Base-by-base conservation (phyloP, 2,329 filamentous ascomycete genomes). In the Massarina eburnea region DNA sequence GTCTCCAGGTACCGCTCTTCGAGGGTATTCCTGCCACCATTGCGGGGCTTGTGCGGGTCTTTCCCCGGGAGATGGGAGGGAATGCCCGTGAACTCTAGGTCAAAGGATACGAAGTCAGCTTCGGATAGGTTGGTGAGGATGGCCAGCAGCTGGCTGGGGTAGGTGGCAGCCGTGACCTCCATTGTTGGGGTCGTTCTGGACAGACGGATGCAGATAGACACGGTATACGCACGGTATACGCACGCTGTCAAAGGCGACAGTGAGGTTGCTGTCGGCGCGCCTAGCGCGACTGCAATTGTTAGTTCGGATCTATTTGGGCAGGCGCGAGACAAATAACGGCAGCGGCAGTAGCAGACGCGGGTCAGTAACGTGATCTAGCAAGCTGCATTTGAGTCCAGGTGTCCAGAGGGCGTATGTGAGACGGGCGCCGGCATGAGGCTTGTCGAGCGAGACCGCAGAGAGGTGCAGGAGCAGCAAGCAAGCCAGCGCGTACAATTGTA, bases 21-120 rank as follows among this genome's bases (percentile, higher is more conserved):
- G 2, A 87, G 68, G 3, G 76, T 77, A 24, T 76, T 75, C 46
- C 74, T 75, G 15, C 43, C 22, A 1, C 46, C n/a, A n/a, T n/a
- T 47, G 0, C 27, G 14, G 29, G 43, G 26, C 21, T 40, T 43
- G 38, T 61, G 57, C 22, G 71, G 66, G 10, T 62, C 60, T 29
- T 64, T 65, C 12, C 59, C 56, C 35, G 71, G 68, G 19, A 74
- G 75, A 4, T 58, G 59, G 1, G 54, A 63, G 2, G 76, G 73
- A 18, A 88, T 83, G 2, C 84, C 84, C 12, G 83, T 86, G 36
- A 87, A 78, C 64, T 88, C 84, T 10, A 86, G 73, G 59, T 88
- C 84, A 46, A 88, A 73, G 3, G 83, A 74, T 10, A 88, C 79
- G 55, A 86, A 86, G 48, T 77, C 75, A 26, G 82, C 78, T 44